Evolutionary conservation across 106 monocot species (phyloP).

Genomic region (Dendrobium chrysotoxum): DNA sequence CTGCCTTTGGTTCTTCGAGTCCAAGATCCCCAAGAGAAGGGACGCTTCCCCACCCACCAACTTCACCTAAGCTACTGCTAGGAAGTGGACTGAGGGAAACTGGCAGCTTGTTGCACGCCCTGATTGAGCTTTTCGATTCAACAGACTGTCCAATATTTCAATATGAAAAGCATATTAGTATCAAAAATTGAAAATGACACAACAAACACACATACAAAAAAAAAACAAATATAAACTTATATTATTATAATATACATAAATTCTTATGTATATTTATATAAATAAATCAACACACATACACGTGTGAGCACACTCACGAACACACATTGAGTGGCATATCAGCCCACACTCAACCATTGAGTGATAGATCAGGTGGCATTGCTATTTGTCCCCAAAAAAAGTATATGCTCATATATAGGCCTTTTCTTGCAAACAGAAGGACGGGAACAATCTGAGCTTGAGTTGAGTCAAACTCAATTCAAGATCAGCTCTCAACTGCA

Average conservation of each 20-base stretch:
- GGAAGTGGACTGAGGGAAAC: conserved; percentile 59
- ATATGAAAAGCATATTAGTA: background rate
- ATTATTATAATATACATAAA: background rate
- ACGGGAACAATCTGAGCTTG: no score
- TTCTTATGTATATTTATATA: no score
- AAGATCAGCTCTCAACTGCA: no score
- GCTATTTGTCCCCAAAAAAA: no score
- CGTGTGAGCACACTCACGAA: no score
- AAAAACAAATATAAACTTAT: background rate
- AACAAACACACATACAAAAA: background rate
- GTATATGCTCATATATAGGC: no score
- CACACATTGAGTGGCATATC: no score
- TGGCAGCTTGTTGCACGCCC: conserved; percentile 70
- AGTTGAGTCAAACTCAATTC: no score
- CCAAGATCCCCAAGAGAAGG: conserved; percentile 58
- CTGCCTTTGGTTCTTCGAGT: conserved; percentile 45
- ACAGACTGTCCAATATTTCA: conserved; percentile 43
- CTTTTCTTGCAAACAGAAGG: no score
- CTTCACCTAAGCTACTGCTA: conserved; percentile 35
- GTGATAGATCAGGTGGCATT: no score
- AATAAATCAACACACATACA: no score
- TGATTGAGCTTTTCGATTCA: conserved; percentile 69
- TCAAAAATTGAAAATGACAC: background rate
- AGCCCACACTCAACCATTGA: no score
- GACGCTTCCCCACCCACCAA: conserved; percentile 69